These are phyloP conservation scores for Amanita brunnescens DNA, from an alignment of 768 basidiomycete species.

Conservation along the genomic window DNA sequence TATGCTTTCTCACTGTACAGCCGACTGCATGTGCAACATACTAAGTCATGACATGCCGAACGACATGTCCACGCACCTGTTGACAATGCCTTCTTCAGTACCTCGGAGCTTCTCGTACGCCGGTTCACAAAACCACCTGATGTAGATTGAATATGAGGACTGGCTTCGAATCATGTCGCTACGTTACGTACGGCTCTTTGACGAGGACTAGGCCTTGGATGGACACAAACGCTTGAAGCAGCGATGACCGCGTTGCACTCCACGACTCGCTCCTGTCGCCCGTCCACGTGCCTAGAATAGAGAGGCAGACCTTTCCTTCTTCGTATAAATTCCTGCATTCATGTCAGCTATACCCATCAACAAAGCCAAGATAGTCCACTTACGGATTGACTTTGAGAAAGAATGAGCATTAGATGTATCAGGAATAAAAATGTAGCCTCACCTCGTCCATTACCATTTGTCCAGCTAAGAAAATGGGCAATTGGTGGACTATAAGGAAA, in stretches of 20 bases:
- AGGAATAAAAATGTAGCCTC: slow-evolving; percentile 15
- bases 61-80: slow-evolving; percentile 41
- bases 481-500: slow-evolving; percentile 78
- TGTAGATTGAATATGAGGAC: slow-evolving; percentile 1
- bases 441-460: slow-evolving; percentile 88
- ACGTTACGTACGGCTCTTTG: slow-evolving; percentile 70
- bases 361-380: slow-evolving; percentile 19
- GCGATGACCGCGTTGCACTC: slow-evolving; percentile 75
- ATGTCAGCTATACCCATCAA: neutral
- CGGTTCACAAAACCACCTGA: slow-evolving; percentile 85
- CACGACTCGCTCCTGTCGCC: slow-evolving; percentile 86
- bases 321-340: slow-evolving; percentile 75
- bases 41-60: neutral
- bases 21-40: slow-evolving; percentile 52
- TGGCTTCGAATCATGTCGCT: neutral
- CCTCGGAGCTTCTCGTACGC: slow-evolving; percentile 89
- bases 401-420: neutral
- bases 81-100: slow-evolving; percentile 83
- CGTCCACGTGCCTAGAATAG: slow-evolving; percentile 86
- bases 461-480: slow-evolving; percentile 91
- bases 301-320: slow-evolving; percentile 91
- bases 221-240: slow-evolving; percentile 88
- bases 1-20: slow-evolving; percentile 92
- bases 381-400: slow-evolving; percentile 61
- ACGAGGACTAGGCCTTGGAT: slow-evolving; percentile 92